Base-by-base conservation (phyloP, 169 alveolate genomes). In the Eimeria falciformis region DNA sequence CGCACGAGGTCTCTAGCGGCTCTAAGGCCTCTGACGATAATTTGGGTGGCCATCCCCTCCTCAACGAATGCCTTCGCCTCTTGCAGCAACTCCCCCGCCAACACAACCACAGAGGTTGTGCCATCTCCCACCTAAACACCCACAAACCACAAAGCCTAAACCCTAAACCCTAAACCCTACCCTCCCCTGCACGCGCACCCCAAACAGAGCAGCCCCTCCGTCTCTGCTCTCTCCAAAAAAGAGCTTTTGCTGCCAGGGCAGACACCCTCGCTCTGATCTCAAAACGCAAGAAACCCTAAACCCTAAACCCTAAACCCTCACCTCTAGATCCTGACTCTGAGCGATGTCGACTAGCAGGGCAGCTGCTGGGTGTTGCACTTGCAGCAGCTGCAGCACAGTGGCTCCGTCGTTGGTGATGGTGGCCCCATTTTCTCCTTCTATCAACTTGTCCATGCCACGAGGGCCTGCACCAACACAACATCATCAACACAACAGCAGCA, bases 391-490 rank as follows among this genome's bases (percentile, higher is more conserved):
- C 94, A 98, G 95, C 65, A 99, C 99, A 12, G 99, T 99, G n/a
- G 99, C 99, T 21, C 99, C 99, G 94, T 99, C 99, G 94, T 99
- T 99, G 25, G 99, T 98, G 85, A 99, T 98, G 12, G 99, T 98
- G 11, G 96, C 97, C 65, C 97, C 97, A 50, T 93, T 94, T 17
- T 96, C 98, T 12, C 95, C 94, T 78, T 98, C 98, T 7, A 99
- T 98, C 94, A 99, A 95, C 93, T 99, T 99, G 94, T 99, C 99
- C 99, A 98, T 98, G 75, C 99, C 99, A 62, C 99, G 93, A 7
- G 99, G 99, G 5, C 99, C 99, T 95, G 82, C 37, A 66, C 18
- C 0, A 1, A 27, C 50, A 71, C 62, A 50, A 50, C n/a, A n/a
- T n/a, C n/a, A n/a, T n/a, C n/a, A n/a, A n/a, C n/a, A n/a, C n/a